Percentiles rank a stretch among this genome's conserved stretches.
phyloP scores from a whole-genome alignment of 305 asterid genomes.

The Ajuga reptans region DNA sequence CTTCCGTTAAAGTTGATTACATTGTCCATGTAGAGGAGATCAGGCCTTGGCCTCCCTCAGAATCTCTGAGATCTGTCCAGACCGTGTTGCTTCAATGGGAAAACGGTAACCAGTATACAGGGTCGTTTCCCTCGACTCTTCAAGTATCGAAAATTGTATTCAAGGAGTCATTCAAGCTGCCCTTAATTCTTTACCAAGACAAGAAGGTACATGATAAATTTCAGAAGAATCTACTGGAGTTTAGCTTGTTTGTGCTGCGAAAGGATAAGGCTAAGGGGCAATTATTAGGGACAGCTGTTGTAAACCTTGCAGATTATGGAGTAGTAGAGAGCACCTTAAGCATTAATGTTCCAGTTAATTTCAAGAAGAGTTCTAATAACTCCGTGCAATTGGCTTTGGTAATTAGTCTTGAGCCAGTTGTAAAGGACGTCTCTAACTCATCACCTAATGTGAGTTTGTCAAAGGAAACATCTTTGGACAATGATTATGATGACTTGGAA shows the following conservation, averaged over 20 bases:
- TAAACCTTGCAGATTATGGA: constrained; percentile 81
- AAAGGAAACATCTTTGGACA: constrained; percentile 46
- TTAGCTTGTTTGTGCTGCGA: constrained; percentile 58
- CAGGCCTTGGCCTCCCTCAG: constrained; percentile 95
- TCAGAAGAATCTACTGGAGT: constrained; percentile 65
- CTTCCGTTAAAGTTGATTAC: constrained; percentile 48
- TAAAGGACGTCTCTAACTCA: constrained; percentile 50
- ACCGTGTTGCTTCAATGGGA: constrained; percentile 79
- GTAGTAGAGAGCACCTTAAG: constrained; percentile 37
- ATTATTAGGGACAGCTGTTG: constrained; percentile 55
- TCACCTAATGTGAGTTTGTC: constrained; percentile 51
- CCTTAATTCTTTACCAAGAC: constrained; percentile 43
- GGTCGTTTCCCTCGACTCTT: constrained; percentile 43
- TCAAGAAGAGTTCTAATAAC: constrained; percentile 49
- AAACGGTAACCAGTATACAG: constrained; percentile 56
- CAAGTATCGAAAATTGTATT: constrained; percentile 45
- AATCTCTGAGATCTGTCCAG: constrained; percentile 59
- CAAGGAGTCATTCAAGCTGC: constrained; percentile 64
- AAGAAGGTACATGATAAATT: constrained; percentile 53
- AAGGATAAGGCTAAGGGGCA: constrained; percentile 74
- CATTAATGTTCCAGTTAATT: constrained; percentile 44
- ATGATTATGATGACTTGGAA: constrained; percentile 43
- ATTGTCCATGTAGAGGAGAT: constrained; percentile 59
- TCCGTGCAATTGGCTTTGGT: constrained; percentile 47
- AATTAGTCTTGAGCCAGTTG: constrained; percentile 58